Evolutionary conservation across 192 early-diverging fungal genomes (phyloP).

Genomic region (Tieghemiomyces parasiticus): DNA sequence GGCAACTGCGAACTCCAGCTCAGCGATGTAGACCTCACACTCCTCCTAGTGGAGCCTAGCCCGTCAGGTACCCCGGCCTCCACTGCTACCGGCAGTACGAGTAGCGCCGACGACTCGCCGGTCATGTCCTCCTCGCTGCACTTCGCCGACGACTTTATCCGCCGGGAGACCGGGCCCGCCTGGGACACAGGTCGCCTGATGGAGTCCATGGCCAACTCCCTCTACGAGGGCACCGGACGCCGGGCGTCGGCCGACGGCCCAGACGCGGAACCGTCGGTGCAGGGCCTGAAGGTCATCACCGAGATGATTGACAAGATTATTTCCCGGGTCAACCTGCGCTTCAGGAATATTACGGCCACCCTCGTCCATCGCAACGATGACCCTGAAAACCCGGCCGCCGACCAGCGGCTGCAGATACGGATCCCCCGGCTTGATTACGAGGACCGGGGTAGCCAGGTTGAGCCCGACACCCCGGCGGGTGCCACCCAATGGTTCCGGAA

Average conservation of each 20-base stretch:
- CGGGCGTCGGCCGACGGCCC: conserved; percentile 20
- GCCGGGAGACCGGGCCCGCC: conserved; percentile 25
- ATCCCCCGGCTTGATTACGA: conserved; percentile 8
- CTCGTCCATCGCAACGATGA: neutral
- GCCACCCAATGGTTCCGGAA: conserved; percentile 10
- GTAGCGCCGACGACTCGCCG: conserved; percentile 37
- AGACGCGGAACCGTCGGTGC: conserved; percentile 22
- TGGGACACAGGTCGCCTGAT: conserved; percentile 6
- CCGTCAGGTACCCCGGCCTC: neutral
- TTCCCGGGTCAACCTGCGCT: conserved; percentile 58
- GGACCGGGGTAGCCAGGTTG: neutral
- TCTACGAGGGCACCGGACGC: conserved; percentile 12
- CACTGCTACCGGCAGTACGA: conserved; percentile 19
- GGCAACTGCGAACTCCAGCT: conserved; percentile 59
- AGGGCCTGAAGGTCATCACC: conserved; percentile 61
- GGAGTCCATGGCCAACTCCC: conserved; percentile 23
- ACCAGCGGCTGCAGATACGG: neutral
- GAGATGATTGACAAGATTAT: conserved; percentile 74
- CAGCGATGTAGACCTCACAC: conserved; percentile 43
- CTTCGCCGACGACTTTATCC: conserved; percentile 80
- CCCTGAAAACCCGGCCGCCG: neutral
- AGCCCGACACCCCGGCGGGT: neutral
- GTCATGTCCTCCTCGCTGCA: conserved; percentile 69
- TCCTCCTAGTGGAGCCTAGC: conserved; percentile 12
- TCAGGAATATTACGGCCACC: conserved; percentile 19